Evolutionary conservation across 768 basidiomycete species (phyloP).

Genomic region (Auriscalpium vulgare): DNA sequence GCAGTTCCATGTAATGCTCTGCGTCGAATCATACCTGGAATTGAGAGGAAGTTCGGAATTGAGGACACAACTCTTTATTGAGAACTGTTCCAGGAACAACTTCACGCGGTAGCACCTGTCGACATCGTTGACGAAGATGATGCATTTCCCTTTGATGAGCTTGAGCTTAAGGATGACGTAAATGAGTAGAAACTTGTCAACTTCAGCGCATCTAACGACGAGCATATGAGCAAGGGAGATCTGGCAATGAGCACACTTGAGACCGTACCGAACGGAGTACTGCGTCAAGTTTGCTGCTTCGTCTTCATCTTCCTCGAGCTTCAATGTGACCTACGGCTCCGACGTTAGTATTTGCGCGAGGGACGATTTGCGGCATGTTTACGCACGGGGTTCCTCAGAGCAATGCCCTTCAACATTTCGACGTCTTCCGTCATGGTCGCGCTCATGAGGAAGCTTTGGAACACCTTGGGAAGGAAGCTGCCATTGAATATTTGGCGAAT

Average conservation of each 20-base stretch:
- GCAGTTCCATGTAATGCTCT: neutral
- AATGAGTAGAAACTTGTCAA: constrained; percentile 93
- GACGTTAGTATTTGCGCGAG: neutral
- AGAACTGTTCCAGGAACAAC: constrained; percentile 97
- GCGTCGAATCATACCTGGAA: constrained; percentile 50
- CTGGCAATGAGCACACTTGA: neutral
- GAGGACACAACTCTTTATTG: constrained; percentile 90
- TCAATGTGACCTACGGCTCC: constrained; percentile 63
- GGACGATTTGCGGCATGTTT: constrained; percentile 20
- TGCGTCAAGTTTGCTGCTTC: constrained; percentile 76
- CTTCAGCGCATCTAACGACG: constrained; percentile 67
- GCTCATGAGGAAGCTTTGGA: constrained; percentile 92
- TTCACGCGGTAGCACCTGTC: constrained; percentile 93
- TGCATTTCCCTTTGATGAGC: constrained; percentile 92
- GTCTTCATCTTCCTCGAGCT: constrained; percentile 82
- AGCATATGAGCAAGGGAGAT: neutral
- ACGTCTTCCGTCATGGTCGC: constrained; percentile 98
- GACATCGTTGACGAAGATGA: constrained; percentile 94
- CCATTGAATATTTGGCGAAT: constrained; percentile 65
- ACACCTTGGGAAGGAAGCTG: constrained; percentile 68
- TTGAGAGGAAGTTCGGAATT: constrained; percentile 95
- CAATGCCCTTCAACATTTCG: constrained; percentile 80
- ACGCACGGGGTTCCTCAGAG: constrained; percentile 74
- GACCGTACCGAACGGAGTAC: constrained; percentile 67
- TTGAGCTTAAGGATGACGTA: constrained; percentile 96